Conservation (phyloP, 768 basidiomycete genomes). For the Pulveroboletus sp. region DNA sequence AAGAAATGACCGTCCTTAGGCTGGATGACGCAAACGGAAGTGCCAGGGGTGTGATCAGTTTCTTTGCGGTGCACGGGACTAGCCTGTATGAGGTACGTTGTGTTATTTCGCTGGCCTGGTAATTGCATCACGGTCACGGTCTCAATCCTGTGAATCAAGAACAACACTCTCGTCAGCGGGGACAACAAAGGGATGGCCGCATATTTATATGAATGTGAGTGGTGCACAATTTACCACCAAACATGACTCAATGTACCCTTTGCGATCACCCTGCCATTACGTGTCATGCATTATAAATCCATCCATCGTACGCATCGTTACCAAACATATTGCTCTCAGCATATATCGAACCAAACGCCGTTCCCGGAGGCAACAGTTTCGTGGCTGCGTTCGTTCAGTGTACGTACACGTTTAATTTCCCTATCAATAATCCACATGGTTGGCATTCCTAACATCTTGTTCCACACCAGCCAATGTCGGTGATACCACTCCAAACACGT, state of each 20-base stretch:
- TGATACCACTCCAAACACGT: slow-evolving; percentile 79
- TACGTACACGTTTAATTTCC: no score
- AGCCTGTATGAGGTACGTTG: slow-evolving; percentile 63
- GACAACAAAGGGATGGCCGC: slow-evolving; percentile 90
- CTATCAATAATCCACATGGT: background rate
- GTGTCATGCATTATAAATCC: no score
- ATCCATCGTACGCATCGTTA: background rate
- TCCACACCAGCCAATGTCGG: slow-evolving; percentile 64
- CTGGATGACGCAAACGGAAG: slow-evolving; percentile 58
- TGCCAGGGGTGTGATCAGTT: slow-evolving; percentile 64
- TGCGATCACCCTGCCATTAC: background rate
- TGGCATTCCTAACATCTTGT: background rate
- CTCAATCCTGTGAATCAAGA: slow-evolving; percentile 38
- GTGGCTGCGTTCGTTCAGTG: slow-evolving; percentile 75
- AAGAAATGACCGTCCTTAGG: slow-evolving; percentile 62
- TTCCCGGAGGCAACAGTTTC: slow-evolving; percentile 68
- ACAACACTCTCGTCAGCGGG: slow-evolving; percentile 74
- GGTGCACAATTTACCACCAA: background rate
- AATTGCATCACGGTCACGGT: background rate
- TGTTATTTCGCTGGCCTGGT: background rate
- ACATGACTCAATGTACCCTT: background rate
- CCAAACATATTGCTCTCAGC: slow-evolving; percentile 35
- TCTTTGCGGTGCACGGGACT: slow-evolving; percentile 78
- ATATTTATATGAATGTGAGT: slow-evolving; percentile 66
- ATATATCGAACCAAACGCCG: slow-evolving; percentile 54